These are phyloP conservation scores for Neoboletus subvelutipes DNA, from an alignment of 768 basidiomycete species.

Conservation along the genomic window DNA sequence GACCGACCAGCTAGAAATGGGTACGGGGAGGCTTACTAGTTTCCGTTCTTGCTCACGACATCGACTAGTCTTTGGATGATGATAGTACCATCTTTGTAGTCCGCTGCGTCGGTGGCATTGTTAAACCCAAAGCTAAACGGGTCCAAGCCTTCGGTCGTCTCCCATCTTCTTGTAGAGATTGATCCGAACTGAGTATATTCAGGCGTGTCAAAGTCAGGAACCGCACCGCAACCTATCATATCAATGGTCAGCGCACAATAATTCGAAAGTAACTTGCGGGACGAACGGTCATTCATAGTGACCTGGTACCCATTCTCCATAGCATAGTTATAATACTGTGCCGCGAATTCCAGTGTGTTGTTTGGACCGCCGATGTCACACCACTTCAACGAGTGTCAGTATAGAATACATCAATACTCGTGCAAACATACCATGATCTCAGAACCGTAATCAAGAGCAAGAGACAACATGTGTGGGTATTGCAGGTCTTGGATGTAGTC, in stretches of 20 bases:
- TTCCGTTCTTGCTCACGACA: slow-evolving; percentile 62
- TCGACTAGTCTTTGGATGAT: slow-evolving; percentile 54
- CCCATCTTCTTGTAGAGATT: slow-evolving; percentile 50
- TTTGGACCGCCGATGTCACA: slow-evolving; percentile 58
- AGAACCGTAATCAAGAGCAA: slow-evolving; percentile 46
- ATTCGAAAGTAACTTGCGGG: background rate
- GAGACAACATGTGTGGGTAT: slow-evolving; percentile 50
- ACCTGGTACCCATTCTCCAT: slow-evolving; percentile 44
- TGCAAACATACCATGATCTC: slow-evolving; percentile 50
- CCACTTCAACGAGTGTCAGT: slow-evolving; percentile 38
- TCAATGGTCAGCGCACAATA: background rate
- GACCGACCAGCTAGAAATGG: background rate
- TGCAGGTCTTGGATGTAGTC: slow-evolving; percentile 55
- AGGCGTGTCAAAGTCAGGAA: slow-evolving; percentile 55
- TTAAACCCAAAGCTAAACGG: slow-evolving; percentile 52
- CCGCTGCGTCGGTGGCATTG: slow-evolving; percentile 37
- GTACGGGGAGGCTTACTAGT: slow-evolving; percentile 42
- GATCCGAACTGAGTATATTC: slow-evolving; percentile 51
- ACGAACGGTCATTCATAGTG: slow-evolving; percentile 44
- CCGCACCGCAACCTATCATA: slow-evolving; percentile 44
- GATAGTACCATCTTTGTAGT: slow-evolving; percentile 50
- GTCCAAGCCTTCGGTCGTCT: slow-evolving; percentile 59
- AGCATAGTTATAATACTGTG: slow-evolving; percentile 46
- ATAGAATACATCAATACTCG: background rate
- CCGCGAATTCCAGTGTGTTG: slow-evolving; percentile 44